Base-by-base conservation (phyloP, 441 rosid species). In the Populus hybrid region DNA sequence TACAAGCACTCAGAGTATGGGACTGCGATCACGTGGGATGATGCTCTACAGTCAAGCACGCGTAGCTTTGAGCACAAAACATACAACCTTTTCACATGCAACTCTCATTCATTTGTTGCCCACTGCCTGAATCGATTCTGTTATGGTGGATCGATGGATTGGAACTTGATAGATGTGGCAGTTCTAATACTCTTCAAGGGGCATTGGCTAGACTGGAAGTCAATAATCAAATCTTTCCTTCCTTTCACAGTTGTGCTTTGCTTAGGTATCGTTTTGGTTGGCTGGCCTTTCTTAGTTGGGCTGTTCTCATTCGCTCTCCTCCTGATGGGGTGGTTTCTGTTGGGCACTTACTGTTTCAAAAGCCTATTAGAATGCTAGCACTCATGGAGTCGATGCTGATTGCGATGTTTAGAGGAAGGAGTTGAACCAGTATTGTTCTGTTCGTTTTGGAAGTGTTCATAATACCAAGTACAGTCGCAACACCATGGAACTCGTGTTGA, bases 71-170 rank as follows among this genome's bases (percentile, higher is more conserved):
- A 96, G 82, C 91, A 89, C 85, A 90, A 84, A 76, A 90, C 91
- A 74, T 90, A 93, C 91, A 96, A 96, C 84, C 80, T 96, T 70
- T 96, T 96, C 87, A 94, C 92, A 1, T 94, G 99, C 90, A 96
- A 90, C 89, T 85, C 91, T 82, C 89, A 92, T 77, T 94, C 98
- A 0, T 94, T 91, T 50, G 93, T 86, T 8, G 95, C 97, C 24
- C 80, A 90, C 79, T 94, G 89, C 83, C 78, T 96, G 72, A 96
- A 94, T 81, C 92, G 97, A 32, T 84, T 94, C 42, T 88, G 94
- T 79, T 93, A 90, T 64, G 81, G 83, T 0, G 89, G 91, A 36
- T 91, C 93, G 0, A 93, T 91, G 97, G 88, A 81, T 69, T 96
- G 98, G 98, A 94, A 93, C 84, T 90, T 94, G 98, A 73, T 93